Base-by-base conservation (phyloP, 192 early-diverging fungal species). In the Backusella luteola region DNA sequence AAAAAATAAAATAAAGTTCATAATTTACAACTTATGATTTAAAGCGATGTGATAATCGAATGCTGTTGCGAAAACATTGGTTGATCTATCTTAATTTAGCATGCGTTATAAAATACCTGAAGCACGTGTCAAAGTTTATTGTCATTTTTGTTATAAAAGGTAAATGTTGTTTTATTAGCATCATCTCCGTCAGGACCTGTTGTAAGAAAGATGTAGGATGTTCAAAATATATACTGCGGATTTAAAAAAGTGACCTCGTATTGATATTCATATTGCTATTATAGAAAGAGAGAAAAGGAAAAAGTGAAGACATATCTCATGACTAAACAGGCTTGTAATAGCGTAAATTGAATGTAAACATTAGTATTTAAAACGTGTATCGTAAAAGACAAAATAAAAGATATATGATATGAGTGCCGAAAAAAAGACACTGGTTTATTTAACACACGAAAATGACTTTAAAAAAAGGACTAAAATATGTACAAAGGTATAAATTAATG, bases 401-500 rank as follows among this genome's bases (percentile, higher is more conserved):
- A n/a, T 63, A 63, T 12, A 63, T 29, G 9, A 19, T 9, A 14
- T 44, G 15, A 44, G 42, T 14, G 42, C 17, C 14, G 19, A 49
- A 49, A 32, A 29, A 19, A n/a, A 6, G n/a, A 63, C 8, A 9
- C 23, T 29, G 14, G 46, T 49, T 49, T 63, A 63, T 29, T 63
- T 29, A 29, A 63, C 21, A 63, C 26, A 14, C 23, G 26, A 26
- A 8, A 14, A 63, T 63, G 9, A 29, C 9, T 63, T 63, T 63
- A 12, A 63, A 63, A 26, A 29, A 63, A 63, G 3, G 23, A 63
- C 12, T 63, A 63, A 12, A 63, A 14, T 63, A 63, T 63, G 23
- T 63, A 63, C 56, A 63, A 63, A 63, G 56, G 56, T 63, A 63
- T 63, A 63, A 53, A 63, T 26, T 29, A 63, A 63, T 63, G 56